phyloP scores from a whole-genome alignment of 306 rosid genomes.

The Quercus robur region DNA sequence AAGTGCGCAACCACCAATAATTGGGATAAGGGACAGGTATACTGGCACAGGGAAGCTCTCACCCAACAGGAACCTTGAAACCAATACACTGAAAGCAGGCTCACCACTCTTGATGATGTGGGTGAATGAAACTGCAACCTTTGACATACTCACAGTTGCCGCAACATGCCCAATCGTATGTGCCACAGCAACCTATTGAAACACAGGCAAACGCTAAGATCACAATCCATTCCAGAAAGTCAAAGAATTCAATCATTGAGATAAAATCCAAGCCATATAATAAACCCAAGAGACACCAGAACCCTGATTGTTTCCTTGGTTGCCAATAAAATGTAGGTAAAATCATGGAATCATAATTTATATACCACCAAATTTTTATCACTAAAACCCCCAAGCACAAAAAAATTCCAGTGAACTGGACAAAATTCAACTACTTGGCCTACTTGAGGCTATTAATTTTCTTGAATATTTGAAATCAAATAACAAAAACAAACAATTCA shows the following conservation, averaged over 20 bases:
- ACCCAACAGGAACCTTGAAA: conserved; percentile 83
- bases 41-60: conserved; percentile 80
- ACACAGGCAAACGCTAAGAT: conserved; percentile 16
- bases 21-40: conserved; percentile 88
- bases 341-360: neutral
- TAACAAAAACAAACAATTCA: conserved; percentile 21
- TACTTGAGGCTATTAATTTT: conserved; percentile 4
- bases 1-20: conserved; percentile 95
- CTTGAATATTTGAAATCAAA: neutral
- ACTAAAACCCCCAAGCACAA: neutral
- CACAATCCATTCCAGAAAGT: conserved; percentile 6
- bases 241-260: neutral
- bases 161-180: conserved; percentile 99
- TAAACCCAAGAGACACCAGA: neutral
- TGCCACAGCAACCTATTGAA: conserved; percentile 83
- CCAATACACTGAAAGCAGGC: conserved; percentile 96
- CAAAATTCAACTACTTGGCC: conserved; percentile 14
- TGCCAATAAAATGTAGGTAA: neutral
- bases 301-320: neutral
- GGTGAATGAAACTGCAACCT: conserved; percentile 98
- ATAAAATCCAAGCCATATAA: conserved; percentile 5
- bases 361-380: neutral
- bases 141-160: conserved; percentile 97
- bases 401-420: conserved; percentile 4
- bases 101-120: conserved; percentile 99